Evolutionary conservation across 2,329 filamentous ascomycete species (phyloP).

Genomic region (Alternaria atra): DNA sequence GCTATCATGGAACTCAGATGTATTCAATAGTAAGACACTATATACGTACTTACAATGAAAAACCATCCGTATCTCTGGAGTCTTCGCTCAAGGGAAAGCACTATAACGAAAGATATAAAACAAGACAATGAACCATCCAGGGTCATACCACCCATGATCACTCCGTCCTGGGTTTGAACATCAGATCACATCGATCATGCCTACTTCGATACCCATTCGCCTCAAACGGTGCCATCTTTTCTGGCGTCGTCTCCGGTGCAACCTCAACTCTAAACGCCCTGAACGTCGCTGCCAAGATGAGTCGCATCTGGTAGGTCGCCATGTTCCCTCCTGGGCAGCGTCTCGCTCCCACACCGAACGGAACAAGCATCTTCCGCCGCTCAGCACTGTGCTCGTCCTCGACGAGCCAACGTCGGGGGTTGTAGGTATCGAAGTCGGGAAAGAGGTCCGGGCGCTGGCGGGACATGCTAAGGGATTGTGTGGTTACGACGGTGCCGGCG

Average conservation of each 20-base stretch:
- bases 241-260: constrained; percentile 29
- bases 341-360: constrained; percentile 29
- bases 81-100: no score
- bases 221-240: constrained; percentile 32
- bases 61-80: no score
- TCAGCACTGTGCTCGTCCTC: constrained; percentile 24
- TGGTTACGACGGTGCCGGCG: constrained; percentile 26
- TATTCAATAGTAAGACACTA: no score
- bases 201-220: constrained; percentile 30
- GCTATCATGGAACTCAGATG: not conserved
- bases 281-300: constrained; percentile 27
- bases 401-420: constrained; percentile 26
- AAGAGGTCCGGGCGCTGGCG: constrained; percentile 32
- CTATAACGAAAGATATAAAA: not conserved
- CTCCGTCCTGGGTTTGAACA: constrained; percentile 19
- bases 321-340: constrained; percentile 34
- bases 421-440: constrained; percentile 28
- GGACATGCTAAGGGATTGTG: constrained; percentile 30
- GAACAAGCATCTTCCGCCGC: constrained; percentile 23
- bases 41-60: not conserved
- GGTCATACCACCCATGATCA: not conserved
- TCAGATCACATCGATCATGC: constrained; percentile 29
- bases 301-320: constrained; percentile 32
- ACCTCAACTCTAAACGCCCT: constrained; percentile 25
- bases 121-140: not conserved